phyloP scores from a whole-genome alignment of 1,284 basidiomycete species.

The Schizophyllum amplum region DNA sequence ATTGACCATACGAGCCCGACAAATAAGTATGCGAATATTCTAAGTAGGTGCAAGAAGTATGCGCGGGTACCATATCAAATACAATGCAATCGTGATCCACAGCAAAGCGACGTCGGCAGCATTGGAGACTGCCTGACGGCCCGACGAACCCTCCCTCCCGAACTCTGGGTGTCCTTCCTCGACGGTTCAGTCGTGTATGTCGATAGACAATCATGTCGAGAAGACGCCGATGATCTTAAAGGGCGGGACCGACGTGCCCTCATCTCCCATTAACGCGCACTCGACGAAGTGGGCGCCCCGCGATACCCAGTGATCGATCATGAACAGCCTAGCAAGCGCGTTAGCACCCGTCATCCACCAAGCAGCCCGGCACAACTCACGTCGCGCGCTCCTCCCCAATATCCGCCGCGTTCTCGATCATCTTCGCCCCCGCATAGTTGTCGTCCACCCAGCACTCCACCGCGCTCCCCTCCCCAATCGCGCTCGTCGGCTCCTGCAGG shows the following conservation, averaged over 20 bases:
- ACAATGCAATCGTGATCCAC: neutral
- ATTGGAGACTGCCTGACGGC: neutral
- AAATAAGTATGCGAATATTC: neutral
- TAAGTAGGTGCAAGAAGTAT: neutral
- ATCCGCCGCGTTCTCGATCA: slow-evolving; percentile 55
- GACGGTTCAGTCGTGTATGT: neutral
- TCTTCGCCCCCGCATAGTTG: slow-evolving; percentile 55
- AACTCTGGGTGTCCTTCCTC: neutral
- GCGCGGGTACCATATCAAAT: neutral
- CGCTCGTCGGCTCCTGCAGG: slow-evolving; percentile 48
- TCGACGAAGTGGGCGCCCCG: slow-evolving; percentile 83
- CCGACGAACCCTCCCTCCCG: neutral
- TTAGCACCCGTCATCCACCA: slow-evolving; percentile 1
- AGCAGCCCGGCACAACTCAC: slow-evolving; percentile 33
- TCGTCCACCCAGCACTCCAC: slow-evolving; percentile 86
- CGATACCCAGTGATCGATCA: slow-evolving; percentile 70
- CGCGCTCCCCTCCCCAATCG: slow-evolving; percentile 51
- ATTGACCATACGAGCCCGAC: no score
- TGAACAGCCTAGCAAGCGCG: slow-evolving; percentile 6
- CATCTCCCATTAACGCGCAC: slow-evolving; percentile 73
- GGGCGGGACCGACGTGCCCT: slow-evolving; percentile 60
- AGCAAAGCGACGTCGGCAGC: neutral
- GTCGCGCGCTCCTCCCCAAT: slow-evolving; percentile 39
- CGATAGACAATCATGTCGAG: slow-evolving; percentile 53
- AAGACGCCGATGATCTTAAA: slow-evolving; percentile 88